Conservation (phyloP, 2,329 filamentous ascomycete species). For the Talaromyces sp. region DNA sequence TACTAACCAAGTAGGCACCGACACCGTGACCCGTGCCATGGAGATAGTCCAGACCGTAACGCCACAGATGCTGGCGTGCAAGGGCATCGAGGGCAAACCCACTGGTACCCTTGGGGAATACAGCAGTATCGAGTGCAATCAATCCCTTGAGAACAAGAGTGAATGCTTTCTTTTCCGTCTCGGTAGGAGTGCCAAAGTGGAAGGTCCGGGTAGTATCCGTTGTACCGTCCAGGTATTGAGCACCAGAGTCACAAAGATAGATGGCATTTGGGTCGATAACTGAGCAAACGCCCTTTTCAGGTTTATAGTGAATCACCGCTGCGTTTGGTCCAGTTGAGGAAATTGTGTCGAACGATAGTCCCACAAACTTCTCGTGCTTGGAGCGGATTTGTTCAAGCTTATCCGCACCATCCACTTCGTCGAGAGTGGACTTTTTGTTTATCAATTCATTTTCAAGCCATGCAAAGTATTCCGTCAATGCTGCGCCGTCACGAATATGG, state of each 20-base stretch:
- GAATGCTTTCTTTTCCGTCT: conserved; percentile 81
- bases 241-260: conserved; percentile 94
- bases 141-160: conserved; percentile 93
- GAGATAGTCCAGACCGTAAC: conserved; percentile 85
- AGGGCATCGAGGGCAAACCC: conserved; percentile 86
- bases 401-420: conserved; percentile 88
- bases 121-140: conserved; percentile 76
- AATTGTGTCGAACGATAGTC: conserved; percentile 91
- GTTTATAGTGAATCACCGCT: conserved; percentile 92
- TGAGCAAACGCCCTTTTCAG: conserved; percentile 75
- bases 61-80: conserved; percentile 89
- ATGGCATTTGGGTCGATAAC: conserved; percentile 77
- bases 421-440: conserved; percentile 65
- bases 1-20: conserved; percentile 68
- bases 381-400: conserved; percentile 65
- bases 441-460: conserved; percentile 90
- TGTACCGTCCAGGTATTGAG: conserved; percentile 92
- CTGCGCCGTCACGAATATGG: conserved; percentile 88
- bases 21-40: conserved; percentile 96
- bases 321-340: conserved; percentile 91
- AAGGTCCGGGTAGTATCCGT: conserved; percentile 92
- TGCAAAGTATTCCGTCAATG: conserved; percentile 86
- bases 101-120: conserved; percentile 92
- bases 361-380: conserved; percentile 70
- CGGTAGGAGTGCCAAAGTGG: conserved; percentile 81